Evolutionary conservation across 805 yeast species (phyloP).

Genomic region (Sporopachydermia quercuum): DNA sequence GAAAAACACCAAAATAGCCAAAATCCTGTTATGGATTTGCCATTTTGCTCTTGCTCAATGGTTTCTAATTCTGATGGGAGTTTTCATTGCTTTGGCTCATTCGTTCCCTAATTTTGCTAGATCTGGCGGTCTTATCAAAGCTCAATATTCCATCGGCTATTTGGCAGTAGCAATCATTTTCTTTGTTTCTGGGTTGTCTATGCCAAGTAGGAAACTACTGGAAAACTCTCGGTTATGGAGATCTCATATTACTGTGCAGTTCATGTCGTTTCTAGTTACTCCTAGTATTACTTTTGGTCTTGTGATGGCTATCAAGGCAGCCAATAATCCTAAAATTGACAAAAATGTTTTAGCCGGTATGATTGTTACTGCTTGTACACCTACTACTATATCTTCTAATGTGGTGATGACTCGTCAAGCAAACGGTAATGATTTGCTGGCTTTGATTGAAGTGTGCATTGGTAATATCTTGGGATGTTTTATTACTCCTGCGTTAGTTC

Average conservation of each 20-base stretch:
- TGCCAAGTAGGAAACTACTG: constrained; percentile 47
- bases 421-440: constrained; percentile 64
- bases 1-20: not conserved
- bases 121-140: constrained; percentile 63
- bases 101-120: constrained; percentile 74
- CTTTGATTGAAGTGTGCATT: constrained; percentile 72
- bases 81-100: constrained; percentile 60
- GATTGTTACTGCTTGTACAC: constrained; percentile 73
- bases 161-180: constrained; percentile 82
- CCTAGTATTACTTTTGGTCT: constrained; percentile 61
- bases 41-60: constrained; percentile 34
- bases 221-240: constrained; percentile 65
- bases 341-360: constrained; percentile 72
- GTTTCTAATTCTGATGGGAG: constrained; percentile 63
- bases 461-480: constrained; percentile 82
- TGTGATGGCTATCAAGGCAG: constrained; percentile 45
- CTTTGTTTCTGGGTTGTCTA: constrained; percentile 66
- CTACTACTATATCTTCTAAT: constrained; percentile 84
- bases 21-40: too few species aligned
- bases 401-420: constrained; percentile 86
- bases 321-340: constrained; percentile 45
- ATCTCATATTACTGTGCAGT: constrained; percentile 58
- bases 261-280: constrained; percentile 58
- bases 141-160: constrained; percentile 65
- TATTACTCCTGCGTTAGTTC: constrained; percentile 72